A percentile compares a stretch with the other conserved stretches of the same genome.
Evolutionary conservation across 1,284 basidiomycete species (phyloP).

Genomic region (Heterobasidion irregulare): DNA sequence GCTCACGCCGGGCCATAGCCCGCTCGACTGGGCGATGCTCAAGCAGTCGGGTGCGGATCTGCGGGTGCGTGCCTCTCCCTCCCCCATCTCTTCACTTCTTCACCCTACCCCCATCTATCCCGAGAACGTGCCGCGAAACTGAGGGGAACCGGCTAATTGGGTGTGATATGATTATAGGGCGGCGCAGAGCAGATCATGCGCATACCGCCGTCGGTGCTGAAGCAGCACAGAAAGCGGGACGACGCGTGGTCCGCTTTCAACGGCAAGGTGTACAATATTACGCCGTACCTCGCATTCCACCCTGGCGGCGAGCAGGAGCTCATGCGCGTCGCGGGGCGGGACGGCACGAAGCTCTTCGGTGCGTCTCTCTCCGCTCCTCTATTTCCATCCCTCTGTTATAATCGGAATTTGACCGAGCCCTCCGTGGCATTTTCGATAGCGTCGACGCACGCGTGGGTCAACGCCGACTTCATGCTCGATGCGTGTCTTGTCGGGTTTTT

Average conservation of each 20-base stretch:
- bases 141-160: neutral
- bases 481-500: slow-evolving; percentile 87
- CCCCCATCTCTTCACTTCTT: neutral
- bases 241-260: slow-evolving; percentile 94
- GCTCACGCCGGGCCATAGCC: slow-evolving; percentile 85
- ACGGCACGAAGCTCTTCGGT: slow-evolving; percentile 94
- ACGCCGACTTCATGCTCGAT: slow-evolving; percentile 89
- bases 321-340: slow-evolving; percentile 93
- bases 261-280: slow-evolving; percentile 96
- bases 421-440: slow-evolving; percentile 13
- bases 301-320: slow-evolving; percentile 92
- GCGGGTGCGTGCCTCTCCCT: slow-evolving; percentile 39
- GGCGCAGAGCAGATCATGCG: slow-evolving; percentile 62
- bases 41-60: slow-evolving; percentile 76
- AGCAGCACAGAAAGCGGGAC: slow-evolving; percentile 73
- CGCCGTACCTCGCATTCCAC: slow-evolving; percentile 87
- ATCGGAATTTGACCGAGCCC: neutral
- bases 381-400: neutral
- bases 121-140: slow-evolving; percentile 20
- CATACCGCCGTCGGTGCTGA: slow-evolving; percentile 79
- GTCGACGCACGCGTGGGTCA: slow-evolving; percentile 80
- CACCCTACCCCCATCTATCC: neutral
- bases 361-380: slow-evolving; percentile 16
- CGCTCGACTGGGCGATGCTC: slow-evolving; percentile 91
- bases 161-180: slow-evolving; percentile 1